These are phyloP conservation scores for Choanephora cucurbitarum DNA, from an alignment of 371 early-diverging fungal genomes.

Conservation along the genomic window DNA sequence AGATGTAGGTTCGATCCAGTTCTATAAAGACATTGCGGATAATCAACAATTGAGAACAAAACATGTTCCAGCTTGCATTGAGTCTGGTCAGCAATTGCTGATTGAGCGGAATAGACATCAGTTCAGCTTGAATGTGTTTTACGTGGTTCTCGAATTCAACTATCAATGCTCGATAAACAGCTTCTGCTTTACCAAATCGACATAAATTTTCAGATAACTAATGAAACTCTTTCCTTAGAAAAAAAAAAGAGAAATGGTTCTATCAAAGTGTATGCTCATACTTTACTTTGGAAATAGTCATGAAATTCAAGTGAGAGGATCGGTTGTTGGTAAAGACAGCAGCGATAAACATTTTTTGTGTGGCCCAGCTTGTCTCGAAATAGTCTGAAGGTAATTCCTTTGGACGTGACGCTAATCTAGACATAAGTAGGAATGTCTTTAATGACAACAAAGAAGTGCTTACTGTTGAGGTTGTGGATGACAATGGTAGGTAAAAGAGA, in stretches of 20 bases:
- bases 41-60: slow-evolving; percentile 41
- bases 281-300: slow-evolving; percentile 5
- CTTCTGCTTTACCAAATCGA: slow-evolving; percentile 67
- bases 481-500: slow-evolving; percentile 46
- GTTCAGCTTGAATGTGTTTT: neutral
- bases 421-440: neutral
- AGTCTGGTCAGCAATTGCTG: slow-evolving; percentile 5
- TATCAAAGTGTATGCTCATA: slow-evolving; percentile 8
- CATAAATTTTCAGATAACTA: slow-evolving; percentile 80
- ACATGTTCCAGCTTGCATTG: slow-evolving; percentile 51
- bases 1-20: slow-evolving; percentile 87
- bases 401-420: slow-evolving; percentile 38
- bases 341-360: slow-evolving; percentile 60
- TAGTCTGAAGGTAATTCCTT: slow-evolving; percentile 67
- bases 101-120: neutral
- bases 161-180: slow-evolving; percentile 64
- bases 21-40: slow-evolving; percentile 88
- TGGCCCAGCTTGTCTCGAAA: slow-evolving; percentile 63
- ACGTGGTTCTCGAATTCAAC: slow-evolving; percentile 50
- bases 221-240: too few relatives aligned
- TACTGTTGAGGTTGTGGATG: slow-evolving; percentile 69
- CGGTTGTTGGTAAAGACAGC: slow-evolving; percentile 25
- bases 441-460: neutral
- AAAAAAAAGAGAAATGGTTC: too few relatives aligned
- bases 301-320: neutral